A percentile compares a stretch with the other conserved stretches of the same genome.
These are phyloP conservation scores for Talaromyces adpressus DNA, from an alignment of 495 filamentous ascomycete genomes.

Conservation along the genomic window DNA sequence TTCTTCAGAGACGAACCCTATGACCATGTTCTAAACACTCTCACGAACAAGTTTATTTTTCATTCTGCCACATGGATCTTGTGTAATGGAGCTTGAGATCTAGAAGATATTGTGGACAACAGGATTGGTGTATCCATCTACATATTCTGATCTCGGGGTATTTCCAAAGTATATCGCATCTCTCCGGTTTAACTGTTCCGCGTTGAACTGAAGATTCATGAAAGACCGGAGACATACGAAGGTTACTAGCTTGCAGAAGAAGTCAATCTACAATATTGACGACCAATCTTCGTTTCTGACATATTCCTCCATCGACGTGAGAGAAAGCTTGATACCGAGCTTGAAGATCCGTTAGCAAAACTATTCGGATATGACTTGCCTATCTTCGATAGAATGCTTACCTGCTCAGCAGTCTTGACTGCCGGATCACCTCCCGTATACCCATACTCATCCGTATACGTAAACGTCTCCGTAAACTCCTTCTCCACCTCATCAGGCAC, in stretches of 20 bases:
- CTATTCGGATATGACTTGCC: background rate
- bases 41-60: too few species aligned
- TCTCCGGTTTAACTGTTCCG: too few species aligned
- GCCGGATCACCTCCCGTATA: constrained; percentile 28
- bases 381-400: background rate
- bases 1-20: background rate
- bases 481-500: background rate
- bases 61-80: too few species aligned
- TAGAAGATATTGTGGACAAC: too few species aligned
- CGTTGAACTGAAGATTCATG: too few species aligned
- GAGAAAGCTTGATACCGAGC: background rate
- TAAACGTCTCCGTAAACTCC: constrained; percentile 23
- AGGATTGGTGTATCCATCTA: too few species aligned
- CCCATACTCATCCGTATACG: constrained; percentile 27
- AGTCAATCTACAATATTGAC: background rate
- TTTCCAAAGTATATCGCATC: too few species aligned
- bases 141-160: too few species aligned
- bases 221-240: too few species aligned
- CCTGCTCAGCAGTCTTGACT: background rate
- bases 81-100: too few species aligned
- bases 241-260: background rate
- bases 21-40: too few species aligned
- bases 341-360: background rate
- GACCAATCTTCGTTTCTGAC: constrained; percentile 17
- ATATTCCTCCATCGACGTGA: constrained; percentile 12